These are phyloP conservation scores for Fusarium stilboides DNA, from an alignment of 2,329 filamentous ascomycete genomes.

Conservation along the genomic window DNA sequence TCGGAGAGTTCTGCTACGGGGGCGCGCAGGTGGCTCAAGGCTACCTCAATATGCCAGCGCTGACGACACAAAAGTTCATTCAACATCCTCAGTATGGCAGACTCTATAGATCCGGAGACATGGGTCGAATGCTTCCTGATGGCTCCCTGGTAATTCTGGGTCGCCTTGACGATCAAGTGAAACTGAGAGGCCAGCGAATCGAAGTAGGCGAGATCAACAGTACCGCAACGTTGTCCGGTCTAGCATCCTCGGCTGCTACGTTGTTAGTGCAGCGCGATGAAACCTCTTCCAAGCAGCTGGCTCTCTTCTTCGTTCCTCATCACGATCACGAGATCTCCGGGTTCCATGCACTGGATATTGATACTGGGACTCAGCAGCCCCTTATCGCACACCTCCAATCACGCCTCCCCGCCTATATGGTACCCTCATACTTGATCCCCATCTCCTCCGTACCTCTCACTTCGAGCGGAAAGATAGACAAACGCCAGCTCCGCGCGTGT, in stretches of 20 bases:
- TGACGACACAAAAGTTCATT: conserved; percentile 78
- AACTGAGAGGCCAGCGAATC: conserved; percentile 84
- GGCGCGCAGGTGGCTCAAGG: conserved; percentile 85
- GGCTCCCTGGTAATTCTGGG: conserved; percentile 82
- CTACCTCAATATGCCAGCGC: conserved; percentile 76
- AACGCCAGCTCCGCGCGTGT: conserved; percentile 62
- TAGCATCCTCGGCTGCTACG: conserved; percentile 75
- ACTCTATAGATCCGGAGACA: conserved; percentile 86
- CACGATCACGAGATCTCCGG: conserved; percentile 20
- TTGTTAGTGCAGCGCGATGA: conserved; percentile 66
- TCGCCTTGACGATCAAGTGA: conserved; percentile 84
- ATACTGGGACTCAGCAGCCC: conserved; percentile 54
- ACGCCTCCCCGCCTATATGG: conserved; percentile 81
- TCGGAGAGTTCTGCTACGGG: conserved; percentile 90
- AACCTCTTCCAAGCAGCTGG: conserved; percentile 67
- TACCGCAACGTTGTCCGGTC: conserved; percentile 66
- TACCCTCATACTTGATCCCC: conserved; percentile 81
- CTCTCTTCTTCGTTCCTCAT: conserved; percentile 77
- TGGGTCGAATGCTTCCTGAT: conserved; percentile 83
- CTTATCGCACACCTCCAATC: conserved; percentile 70
- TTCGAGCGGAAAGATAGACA: conserved; percentile 81
- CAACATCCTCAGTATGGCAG: conserved; percentile 77
- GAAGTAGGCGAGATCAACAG: conserved; percentile 84
- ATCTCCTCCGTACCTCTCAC: conserved; percentile 80
- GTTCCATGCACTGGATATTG: conserved; percentile 58